Conservation (phyloP, 805 yeast genomes). For the Cyberlindnera lachancei region DNA sequence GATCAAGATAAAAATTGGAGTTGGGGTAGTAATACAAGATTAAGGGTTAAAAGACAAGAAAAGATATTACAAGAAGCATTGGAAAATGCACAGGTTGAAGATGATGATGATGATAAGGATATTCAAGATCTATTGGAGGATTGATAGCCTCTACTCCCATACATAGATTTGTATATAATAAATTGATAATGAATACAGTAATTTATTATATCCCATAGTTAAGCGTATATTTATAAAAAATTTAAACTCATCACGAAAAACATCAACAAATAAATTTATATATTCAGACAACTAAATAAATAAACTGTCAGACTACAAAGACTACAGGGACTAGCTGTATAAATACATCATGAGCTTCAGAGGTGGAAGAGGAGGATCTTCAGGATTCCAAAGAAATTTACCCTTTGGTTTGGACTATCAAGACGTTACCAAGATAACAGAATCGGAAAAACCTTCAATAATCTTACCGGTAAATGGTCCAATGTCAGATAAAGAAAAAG, state of each 20-base stretch:
- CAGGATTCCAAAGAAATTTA: slow-evolving; percentile 31
- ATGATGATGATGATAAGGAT: slow-evolving; percentile 54
- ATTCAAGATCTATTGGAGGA: slow-evolving; percentile 24
- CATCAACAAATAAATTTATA: no score
- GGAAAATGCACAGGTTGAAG: slow-evolving; percentile 38
- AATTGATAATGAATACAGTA: no score
- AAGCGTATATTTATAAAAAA: no score
- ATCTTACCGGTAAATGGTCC: slow-evolving; percentile 62
- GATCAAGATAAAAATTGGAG: slow-evolving; percentile 50
- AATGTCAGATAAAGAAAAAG: slow-evolving; percentile 41
- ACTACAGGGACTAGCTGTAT: no score
- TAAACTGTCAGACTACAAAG: no score
- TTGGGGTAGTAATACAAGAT: slow-evolving; percentile 75
- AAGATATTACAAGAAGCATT: slow-evolving; percentile 41
- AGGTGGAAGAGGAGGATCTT: slow-evolving; percentile 36
- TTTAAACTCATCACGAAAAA: no score
- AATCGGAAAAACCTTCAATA: slow-evolving; percentile 30
- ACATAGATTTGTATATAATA: no score
- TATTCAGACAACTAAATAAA: no score
- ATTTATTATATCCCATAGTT: no score
- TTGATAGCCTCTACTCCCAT: no score
- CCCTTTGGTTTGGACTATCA: slow-evolving; percentile 72
- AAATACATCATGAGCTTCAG: slow-evolving; percentile 64
- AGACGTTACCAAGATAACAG: slow-evolving; percentile 37
- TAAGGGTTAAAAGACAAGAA: slow-evolving; percentile 47